Conservation (phyloP, 228 moss, liverwort and hornwort species). For the Sphagnum magellanicum region DNA sequence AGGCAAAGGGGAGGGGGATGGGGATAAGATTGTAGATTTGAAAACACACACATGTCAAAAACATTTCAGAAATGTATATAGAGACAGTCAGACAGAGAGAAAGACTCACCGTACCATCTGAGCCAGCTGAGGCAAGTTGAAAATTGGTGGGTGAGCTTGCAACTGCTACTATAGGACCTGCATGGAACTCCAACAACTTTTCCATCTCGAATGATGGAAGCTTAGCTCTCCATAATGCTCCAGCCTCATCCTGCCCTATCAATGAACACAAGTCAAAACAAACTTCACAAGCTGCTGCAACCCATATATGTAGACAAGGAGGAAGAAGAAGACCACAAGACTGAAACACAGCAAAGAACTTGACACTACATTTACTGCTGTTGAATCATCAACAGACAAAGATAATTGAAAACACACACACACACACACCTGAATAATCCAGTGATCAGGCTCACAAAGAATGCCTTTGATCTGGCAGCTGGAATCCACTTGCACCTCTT, state of each 20-base stretch:
- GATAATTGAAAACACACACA: too few species aligned
- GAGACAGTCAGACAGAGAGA: not conserved
- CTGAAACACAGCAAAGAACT: too few species aligned
- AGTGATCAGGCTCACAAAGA: conserved; percentile 73
- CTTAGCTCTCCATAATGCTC: conserved; percentile 83
- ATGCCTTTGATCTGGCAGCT: conserved; percentile 76
- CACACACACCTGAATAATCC: conserved; percentile 82
- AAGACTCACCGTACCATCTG: conserved; percentile 78
- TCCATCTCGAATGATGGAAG: conserved; percentile 69
- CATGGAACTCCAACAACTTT: conserved; percentile 83
- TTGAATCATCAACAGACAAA: too few species aligned
- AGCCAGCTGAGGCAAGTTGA: conserved; percentile 75
- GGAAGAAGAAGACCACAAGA: too few species aligned
- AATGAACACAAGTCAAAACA: too few species aligned
- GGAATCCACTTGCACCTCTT: conserved; percentile 67
- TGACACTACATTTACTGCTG: too few species aligned
- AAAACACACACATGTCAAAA: too few species aligned
- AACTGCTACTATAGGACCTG: conserved; percentile 70
- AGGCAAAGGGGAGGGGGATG: too few species aligned
- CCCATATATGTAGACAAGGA: too few species aligned
- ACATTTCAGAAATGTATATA: too few species aligned
- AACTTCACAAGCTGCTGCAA: too few species aligned
- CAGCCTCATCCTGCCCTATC: conserved; percentile 74
- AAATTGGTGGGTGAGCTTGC: conserved; percentile 75
- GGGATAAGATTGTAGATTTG: too few species aligned